Evolutionary conservation across 129 eudicot genomes (phyloP).

Genomic region (Deinandra increscens): DNA sequence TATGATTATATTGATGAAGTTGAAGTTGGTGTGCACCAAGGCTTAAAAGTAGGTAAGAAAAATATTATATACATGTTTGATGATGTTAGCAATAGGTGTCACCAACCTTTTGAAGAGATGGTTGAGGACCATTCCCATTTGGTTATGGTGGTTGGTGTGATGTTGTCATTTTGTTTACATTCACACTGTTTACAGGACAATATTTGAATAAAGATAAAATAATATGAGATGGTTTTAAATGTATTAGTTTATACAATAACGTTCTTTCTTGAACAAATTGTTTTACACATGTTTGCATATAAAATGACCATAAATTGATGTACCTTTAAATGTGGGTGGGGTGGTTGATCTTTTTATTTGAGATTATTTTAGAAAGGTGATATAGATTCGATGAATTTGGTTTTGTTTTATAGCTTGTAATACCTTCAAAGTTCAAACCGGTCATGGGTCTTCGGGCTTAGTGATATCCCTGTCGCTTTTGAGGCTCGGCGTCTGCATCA

Average conservation of each 20-base stretch:
- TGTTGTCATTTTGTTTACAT: background rate
- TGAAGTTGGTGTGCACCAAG: conserved; percentile 2
- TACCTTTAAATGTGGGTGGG: background rate
- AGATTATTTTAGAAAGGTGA: background rate
- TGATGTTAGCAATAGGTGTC: background rate
- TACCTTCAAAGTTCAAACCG: too few species aligned
- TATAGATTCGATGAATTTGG: background rate
- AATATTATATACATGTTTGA: background rate
- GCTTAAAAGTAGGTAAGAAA: conserved; percentile 12
- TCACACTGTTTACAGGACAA: conserved; percentile 12
- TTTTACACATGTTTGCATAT: background rate
- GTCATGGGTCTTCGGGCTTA: too few species aligned
- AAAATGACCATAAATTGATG: background rate
- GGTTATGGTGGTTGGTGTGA: conserved; percentile 23
- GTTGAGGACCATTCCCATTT: conserved; percentile 9
- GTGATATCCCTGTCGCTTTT: too few species aligned
- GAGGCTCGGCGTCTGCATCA: too few species aligned
- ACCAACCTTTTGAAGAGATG: conserved; percentile 16
- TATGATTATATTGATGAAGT: background rate
- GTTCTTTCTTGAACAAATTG: background rate
- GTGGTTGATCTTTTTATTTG: background rate
- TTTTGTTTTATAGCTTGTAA: too few species aligned
- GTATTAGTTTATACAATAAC: background rate
- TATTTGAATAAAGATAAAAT: background rate
- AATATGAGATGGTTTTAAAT: background rate